Evolutionary conservation across 1,284 basidiomycete genomes (phyloP), one percentile per base, ranked within the genome.

Genomic region (Apiotrichum porosum): DNA sequence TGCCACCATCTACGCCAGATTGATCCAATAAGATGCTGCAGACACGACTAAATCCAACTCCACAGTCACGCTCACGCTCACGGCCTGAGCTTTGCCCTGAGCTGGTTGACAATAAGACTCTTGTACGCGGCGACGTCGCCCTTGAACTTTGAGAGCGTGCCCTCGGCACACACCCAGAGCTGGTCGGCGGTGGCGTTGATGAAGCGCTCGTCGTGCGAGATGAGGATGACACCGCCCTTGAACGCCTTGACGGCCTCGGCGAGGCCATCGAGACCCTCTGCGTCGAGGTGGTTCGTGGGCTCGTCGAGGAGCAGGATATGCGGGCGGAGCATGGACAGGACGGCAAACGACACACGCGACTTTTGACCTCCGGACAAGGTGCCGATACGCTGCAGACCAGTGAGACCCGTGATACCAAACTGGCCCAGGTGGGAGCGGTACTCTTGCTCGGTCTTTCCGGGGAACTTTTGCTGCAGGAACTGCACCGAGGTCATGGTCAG

Each of bases 271-370:
- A 98, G 79, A 90, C 87, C 57, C 17, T 54, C 52, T 4, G 92
- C 91, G 84, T 97, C 92, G 71, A 97, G 77, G 75, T 97, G 94
- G 79, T 97, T 97, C 62, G 93, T 95, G 52, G 94, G 94, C 83
- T 94, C 90, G 72, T 97, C 92, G 44, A 97, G 79, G 44, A 95
- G 76, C 55, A 97, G 72, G 54, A 97, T 81, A 64, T 95, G 91
- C 1, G 92, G 91, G 45, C 82, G 81, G 71, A 87, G 86, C 62
- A 97, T 76, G 35, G 88, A 90, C 35, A 99, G 75, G n/a, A 86
- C 80, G 1, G 94, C 84, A 71, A 99, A 99, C 0, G 94, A 92
- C 8, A 98, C 93, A 65, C 94, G 85, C 52, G 85, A 88, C 75
- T 98, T 98, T 65, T 98, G 95, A 73, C 95, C 95, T 72, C 92